Evolutionary conservation across 2,329 filamentous ascomycete genomes (phyloP), one percentile per base, ranked within the genome.

Genomic region (Aspergillus puulaauensis): DNA sequence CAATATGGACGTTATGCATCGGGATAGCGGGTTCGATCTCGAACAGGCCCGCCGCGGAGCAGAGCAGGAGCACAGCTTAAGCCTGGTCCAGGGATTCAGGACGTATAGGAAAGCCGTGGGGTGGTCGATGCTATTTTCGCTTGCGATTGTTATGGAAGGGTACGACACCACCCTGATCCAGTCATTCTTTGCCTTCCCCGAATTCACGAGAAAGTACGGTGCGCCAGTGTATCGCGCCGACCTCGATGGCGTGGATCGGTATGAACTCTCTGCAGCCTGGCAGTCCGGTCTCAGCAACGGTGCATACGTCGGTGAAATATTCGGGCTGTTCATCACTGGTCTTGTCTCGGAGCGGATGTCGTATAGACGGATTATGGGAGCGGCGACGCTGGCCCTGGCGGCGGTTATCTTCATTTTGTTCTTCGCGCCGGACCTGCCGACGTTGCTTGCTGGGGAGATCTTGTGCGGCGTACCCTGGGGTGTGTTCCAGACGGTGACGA

Each of bases 401-500:
- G 43, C 14, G 6, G 57, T 79, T 39, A 78, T 78, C 23, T 73
- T 77, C 24, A 71, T 82, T 44, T 75, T 78, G 63, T 80, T 81
- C 68, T 79, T 77, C 6, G 79, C 79, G 0, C 67, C 75, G 49
- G 74, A 75, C 48, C 70, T 81, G 2, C 65, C 75, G 23, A 69
- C 74, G 50, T 62, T 81, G 2, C 70, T 79, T 19, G 74, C 77
- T 4, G 79, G 75, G 12, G 76, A 81, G 60, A 77, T 81, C 35
- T 71, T 82, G 4, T 78, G 75, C 48, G 77, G 79, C 53, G 75
- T 81, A 21, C 74, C 79, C 2, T 80, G 77, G 76, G 78, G 67
- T 41, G 74, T 79, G 4, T 80, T 80, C 64, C 75, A 79, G 58
- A 79, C 77, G 0, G 56, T 77, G 14, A 73, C 73, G 52, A 70